Base-by-base conservation (phyloP, 169 alveolate species). In the Eimeria praecox region DNA sequence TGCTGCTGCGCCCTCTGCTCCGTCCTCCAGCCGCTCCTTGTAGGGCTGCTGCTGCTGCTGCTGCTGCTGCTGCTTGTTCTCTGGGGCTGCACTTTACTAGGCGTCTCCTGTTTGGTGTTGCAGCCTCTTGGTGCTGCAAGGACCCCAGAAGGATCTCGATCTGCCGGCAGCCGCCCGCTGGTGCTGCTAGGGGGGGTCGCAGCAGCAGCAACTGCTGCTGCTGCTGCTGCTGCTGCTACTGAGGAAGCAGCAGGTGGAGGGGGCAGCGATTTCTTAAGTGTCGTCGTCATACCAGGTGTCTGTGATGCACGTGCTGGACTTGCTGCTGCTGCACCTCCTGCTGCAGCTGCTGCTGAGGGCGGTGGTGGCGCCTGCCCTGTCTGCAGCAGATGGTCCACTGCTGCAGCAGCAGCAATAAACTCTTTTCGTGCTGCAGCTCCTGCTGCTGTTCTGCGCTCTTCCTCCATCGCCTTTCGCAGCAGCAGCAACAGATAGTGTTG, bases 391-490 rank as follows among this genome's bases (percentile, higher is more conserved):
- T 87, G 93, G 42, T 54, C 56, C 22, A 87, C 71, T 38, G 93
- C 78, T 22, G 93, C 93, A 3, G 93, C 93, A 33, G 78, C 56
- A 30, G 62, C 93, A n/a, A 62, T 46, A 27, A 87, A 87, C 44
- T 87, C 83, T 35, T 59, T 40, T 2, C 93, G 38, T 33, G 78
- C 93, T 62, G 93, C 83, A 59, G 93, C 82, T 38, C 93, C 93
- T 87, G 93, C 93, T 38, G 93, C 93, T 87, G 93, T 87, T n/a
- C 93, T 35, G 27, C 82, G 93, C 35, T 87, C 83, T 5, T 40
- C 49, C 6, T 87, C 83, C 64, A 62, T 87, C 24, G 93, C 83
- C 62, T 87, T 24, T 42, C 56, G 82, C 44, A 87, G 82, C 93
- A 87, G 78, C 82, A 16, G 56, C 59, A 87, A 64, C 42, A 87